These are phyloP conservation scores for Cryptococcus jaspeensis DNA, from an alignment of 1,284 basidiomycete genomes.

Conservation along the genomic window DNA sequence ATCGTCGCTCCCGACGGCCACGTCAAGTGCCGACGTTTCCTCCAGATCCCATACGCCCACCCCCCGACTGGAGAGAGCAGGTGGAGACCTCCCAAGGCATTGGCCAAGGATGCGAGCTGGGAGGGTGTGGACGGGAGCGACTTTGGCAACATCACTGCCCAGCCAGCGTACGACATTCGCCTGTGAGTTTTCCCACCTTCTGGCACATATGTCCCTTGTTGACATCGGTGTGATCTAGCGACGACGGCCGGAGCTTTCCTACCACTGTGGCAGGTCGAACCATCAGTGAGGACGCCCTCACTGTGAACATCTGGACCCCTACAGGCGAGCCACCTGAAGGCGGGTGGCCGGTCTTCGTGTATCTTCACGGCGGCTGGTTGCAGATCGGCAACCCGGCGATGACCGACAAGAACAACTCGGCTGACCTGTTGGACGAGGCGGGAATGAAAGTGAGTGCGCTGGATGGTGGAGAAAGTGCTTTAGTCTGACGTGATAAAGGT, in stretches of 20 bases:
- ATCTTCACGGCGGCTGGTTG: conserved; percentile 29
- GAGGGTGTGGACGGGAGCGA: conserved; percentile 12
- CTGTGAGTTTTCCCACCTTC: conserved; percentile 12
- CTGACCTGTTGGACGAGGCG: background rate
- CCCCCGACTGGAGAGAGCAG: conserved; percentile 21
- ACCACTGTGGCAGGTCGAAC: background rate
- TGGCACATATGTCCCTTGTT: too few species aligned
- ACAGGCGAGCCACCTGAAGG: conserved; percentile 14
- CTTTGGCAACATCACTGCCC: conserved; percentile 21
- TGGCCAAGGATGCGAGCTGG: conserved; percentile 18
- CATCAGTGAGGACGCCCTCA: conserved; percentile 21
- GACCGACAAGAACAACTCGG: conserved; percentile 20
- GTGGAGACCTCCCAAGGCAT: conserved; percentile 22
- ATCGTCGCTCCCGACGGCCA: conserved; percentile 17
- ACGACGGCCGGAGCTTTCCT: background rate
- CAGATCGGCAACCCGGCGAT: conserved; percentile 29
- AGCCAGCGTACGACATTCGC: conserved; percentile 23
- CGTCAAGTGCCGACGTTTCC: conserved; percentile 23
- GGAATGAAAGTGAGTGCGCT: conserved; percentile 4
- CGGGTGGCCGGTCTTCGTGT: conserved; percentile 27
- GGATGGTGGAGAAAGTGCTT: background rate
- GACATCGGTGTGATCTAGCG: background rate
- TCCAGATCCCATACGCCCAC: conserved; percentile 21
- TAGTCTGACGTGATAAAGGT: conserved; percentile 9
- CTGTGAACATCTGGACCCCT: conserved; percentile 28